Percentiles rank a stretch among this genome's conserved stretches.
Evolutionary conservation across 23 red algal genomes (phyloP).

Genomic region (Gracilaria caudata): DNA sequence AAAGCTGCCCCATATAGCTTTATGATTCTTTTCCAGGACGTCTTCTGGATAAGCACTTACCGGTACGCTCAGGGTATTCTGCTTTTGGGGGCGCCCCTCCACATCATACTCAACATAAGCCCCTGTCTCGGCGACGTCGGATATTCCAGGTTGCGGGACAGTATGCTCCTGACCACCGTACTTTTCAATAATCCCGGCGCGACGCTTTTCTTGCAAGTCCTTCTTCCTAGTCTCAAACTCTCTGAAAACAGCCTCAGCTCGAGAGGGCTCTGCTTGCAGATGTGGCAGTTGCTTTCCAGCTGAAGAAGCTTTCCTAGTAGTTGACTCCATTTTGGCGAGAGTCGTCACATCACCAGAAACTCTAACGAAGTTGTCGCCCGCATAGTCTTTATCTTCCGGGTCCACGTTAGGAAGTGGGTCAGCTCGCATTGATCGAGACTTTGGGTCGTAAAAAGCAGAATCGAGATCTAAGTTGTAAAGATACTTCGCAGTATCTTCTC

Average conservation of each 20-base stretch:
- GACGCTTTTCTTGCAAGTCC: constrained; percentile 53
- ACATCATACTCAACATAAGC: constrained; percentile 53
- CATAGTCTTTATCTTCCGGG: constrained; percentile 89
- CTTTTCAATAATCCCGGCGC: constrained; percentile 65
- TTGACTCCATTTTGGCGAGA: constrained; percentile 78
- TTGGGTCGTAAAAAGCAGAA: constrained; percentile 97
- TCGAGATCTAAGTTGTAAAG: constrained; percentile 80
- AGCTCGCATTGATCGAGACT: constrained; percentile 88
- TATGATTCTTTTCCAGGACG: constrained; percentile 81
- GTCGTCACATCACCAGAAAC: constrained; percentile 77
- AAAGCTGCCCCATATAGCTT: constrained; percentile 83
- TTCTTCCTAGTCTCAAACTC: constrained; percentile 75
- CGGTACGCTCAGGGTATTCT: constrained; percentile 17
- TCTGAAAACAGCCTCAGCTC: constrained; percentile 76
- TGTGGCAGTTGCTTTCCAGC: constrained; percentile 72
- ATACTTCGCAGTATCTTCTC: constrained; percentile 96
- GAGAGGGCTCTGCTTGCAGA: constrained; percentile 84
- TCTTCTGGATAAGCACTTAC: constrained; percentile 86
- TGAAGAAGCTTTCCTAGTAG: constrained; percentile 61
- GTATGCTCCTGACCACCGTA: constrained; percentile 82
- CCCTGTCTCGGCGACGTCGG: constrained; percentile 52
- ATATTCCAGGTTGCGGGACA: constrained; percentile 44
- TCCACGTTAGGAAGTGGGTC: constrained; percentile 85
- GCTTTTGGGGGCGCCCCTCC: constrained; percentile 35
- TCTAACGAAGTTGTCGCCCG: constrained; percentile 88